A percentile compares a stretch with the other conserved stretches of the same genome.
Conservation (phyloP, 2,329 filamentous ascomycete genomes). For the Epichloe bromicola region DNA sequence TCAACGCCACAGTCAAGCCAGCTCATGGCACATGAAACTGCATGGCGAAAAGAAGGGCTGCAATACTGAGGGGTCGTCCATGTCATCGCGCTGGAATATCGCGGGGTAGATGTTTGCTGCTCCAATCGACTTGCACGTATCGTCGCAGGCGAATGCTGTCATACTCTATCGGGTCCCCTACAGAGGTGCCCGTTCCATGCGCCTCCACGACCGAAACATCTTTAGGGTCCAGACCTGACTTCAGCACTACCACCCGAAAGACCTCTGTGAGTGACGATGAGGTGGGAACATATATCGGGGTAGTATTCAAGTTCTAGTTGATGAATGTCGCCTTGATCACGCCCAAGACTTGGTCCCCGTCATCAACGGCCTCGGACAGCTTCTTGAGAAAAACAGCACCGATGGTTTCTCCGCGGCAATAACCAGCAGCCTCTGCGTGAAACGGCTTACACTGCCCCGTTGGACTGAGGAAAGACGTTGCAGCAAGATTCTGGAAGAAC, state of each 20-base stretch:
- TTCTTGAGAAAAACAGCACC: constrained; percentile 66
- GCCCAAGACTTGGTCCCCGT: constrained; percentile 63
- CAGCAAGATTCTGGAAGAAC: constrained; percentile 13
- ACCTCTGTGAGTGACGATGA: constrained; percentile 61
- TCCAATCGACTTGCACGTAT: constrained; percentile 7
- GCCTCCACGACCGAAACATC: constrained; percentile 77
- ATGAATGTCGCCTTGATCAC: constrained; percentile 63
- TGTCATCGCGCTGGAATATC: constrained; percentile 17
- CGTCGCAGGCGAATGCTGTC: constrained; percentile 45
- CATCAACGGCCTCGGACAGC: constrained; percentile 59
- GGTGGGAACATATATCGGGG: constrained; percentile 76
- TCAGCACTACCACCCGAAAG: constrained; percentile 55
- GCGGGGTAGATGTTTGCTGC: constrained; percentile 16
- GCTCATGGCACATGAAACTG: constrained; percentile 21
- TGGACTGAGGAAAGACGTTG: constrained; percentile 28
- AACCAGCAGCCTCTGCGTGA: constrained; percentile 51
- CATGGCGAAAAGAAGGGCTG: constrained; percentile 27
- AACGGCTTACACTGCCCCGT: constrained; percentile 6
- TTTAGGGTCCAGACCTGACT: constrained; percentile 59
- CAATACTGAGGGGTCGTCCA: constrained; percentile 16
- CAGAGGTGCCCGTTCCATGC: constrained; percentile 80
- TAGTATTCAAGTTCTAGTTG: constrained; percentile 69
- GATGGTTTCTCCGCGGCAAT: constrained; percentile 67
- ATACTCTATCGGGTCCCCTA: constrained; percentile 69
- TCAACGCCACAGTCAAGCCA: constrained; percentile 24